Conservation (phyloP, 305 asterid species). For the Fraxinus nigra region DNA sequence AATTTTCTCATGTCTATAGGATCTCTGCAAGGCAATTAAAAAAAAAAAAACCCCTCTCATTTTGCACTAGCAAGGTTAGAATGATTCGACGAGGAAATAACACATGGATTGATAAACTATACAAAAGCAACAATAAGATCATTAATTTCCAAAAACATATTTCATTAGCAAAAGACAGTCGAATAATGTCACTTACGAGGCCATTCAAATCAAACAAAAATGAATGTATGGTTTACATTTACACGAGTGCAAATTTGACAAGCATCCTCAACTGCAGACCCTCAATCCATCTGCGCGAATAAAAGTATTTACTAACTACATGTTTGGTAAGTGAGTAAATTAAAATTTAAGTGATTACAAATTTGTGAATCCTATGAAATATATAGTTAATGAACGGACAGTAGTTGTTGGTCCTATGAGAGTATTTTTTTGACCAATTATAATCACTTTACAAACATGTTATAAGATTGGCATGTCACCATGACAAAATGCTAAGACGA, state of each 20-base stretch:
- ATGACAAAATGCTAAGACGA: neutral
- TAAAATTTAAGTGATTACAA: no score
- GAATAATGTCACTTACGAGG: neutral
- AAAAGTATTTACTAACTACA: neutral
- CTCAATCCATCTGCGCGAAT: neutral
- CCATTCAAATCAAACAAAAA: neutral
- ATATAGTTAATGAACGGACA: no score
- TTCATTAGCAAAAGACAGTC: neutral
- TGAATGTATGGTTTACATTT: neutral
- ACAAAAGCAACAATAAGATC: neutral
- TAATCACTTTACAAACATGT: neutral
- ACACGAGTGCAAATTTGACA: neutral
- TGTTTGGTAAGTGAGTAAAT: no score
- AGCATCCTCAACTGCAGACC: neutral
- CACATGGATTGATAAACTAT: neutral
- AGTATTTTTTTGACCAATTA: neutral
- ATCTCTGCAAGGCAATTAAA: slow-evolving; percentile 35
- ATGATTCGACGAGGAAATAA: neutral
- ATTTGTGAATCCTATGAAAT: neutral
- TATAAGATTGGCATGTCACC: neutral
- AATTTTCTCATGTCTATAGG: slow-evolving; percentile 34
- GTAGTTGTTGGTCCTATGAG: neutral
- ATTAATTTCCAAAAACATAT: neutral
- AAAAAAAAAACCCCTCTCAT: no score
- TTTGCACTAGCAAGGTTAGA: neutral